Percentiles rank a stretch among this genome's conserved stretches.
Conservation (phyloP, 2,329 filamentous ascomycete species). For the Calonectria pseudoturangicola region DNA sequence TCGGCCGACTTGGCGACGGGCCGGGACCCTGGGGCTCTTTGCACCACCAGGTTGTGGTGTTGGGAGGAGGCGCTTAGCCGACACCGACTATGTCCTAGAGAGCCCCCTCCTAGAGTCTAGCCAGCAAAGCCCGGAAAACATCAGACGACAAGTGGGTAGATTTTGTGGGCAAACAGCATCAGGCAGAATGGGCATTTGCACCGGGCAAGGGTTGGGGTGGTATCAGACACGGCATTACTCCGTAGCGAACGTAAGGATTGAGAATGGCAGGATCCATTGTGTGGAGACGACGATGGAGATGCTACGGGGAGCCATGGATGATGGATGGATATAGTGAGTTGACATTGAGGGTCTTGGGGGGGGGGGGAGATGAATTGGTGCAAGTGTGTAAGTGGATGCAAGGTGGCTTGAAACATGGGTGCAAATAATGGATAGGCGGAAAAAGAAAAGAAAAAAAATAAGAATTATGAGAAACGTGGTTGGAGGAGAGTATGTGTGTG, state of each 20-base stretch:
- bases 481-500: background rate
- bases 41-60: slow-evolving; percentile 22
- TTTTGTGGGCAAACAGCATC: slow-evolving; percentile 38
- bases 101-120: background rate
- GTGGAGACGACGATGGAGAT: slow-evolving; percentile 3
- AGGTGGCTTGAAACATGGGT: slow-evolving; percentile 14
- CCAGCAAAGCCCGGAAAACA: slow-evolving; percentile 4
- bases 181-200: slow-evolving; percentile 38
- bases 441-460: background rate
- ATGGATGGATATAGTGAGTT: background rate
- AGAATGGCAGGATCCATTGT: slow-evolving; percentile 10
- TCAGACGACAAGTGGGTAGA: slow-evolving; percentile 44
- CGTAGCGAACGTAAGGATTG: slow-evolving; percentile 30
- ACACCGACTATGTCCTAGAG: slow-evolving; percentile 3
- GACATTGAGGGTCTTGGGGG: background rate
- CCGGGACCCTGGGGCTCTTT: slow-evolving; percentile 9
- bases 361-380: background rate
- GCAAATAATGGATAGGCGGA: background rate
- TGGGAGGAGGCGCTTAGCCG: slow-evolving; percentile 15
- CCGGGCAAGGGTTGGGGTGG: slow-evolving; percentile 23
- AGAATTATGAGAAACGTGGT: background rate
- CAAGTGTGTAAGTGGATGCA: slow-evolving; percentile 16
- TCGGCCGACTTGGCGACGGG: slow-evolving; percentile 2
- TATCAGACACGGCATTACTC: slow-evolving; percentile 23
- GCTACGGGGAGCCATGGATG: background rate